phyloP scores from a whole-genome alignment of 371 early-diverging fungal genomes.

The Dinochytrium kinnereticum region DNA sequence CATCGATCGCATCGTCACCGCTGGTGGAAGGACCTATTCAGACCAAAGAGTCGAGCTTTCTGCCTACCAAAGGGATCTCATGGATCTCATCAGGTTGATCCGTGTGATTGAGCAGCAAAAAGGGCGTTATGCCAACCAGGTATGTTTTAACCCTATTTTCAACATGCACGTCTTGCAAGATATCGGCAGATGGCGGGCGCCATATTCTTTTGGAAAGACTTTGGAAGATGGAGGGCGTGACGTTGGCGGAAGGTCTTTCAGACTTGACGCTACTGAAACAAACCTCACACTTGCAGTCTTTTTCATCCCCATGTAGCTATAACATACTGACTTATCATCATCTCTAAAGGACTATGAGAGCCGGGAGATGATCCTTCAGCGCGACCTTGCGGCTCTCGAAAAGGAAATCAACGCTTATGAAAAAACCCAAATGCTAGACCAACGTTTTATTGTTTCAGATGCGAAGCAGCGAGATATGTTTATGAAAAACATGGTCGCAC shows the following conservation, averaged over 20 bases:
- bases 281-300: too few relatives aligned
- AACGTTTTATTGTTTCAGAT: not conserved
- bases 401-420: not conserved
- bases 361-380: not conserved
- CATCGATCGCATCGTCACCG: not conserved
- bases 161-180: too few relatives aligned
- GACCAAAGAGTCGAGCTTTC: conserved; percentile 1
- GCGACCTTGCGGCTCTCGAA: not conserved
- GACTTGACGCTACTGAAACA: too few relatives aligned
- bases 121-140: conserved; percentile 3
- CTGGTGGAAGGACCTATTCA: not conserved
- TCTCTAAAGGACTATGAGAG: not conserved
- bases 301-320: too few relatives aligned
- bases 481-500: not conserved
- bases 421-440: not conserved
- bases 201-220: too few relatives aligned
- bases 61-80: not conserved
- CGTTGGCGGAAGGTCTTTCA: too few relatives aligned
- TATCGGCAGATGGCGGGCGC: too few relatives aligned
- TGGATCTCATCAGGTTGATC: conserved; percentile 9
- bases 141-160: too few relatives aligned
- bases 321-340: too few relatives aligned
- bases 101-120: not conserved
- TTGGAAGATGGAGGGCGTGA: too few relatives aligned
- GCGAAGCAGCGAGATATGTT: conserved; percentile 11